Evolutionary conservation across 441 rosid species (phyloP), one percentile per base, ranked within the genome.

Genomic region (Isatis lusitanica): DNA sequence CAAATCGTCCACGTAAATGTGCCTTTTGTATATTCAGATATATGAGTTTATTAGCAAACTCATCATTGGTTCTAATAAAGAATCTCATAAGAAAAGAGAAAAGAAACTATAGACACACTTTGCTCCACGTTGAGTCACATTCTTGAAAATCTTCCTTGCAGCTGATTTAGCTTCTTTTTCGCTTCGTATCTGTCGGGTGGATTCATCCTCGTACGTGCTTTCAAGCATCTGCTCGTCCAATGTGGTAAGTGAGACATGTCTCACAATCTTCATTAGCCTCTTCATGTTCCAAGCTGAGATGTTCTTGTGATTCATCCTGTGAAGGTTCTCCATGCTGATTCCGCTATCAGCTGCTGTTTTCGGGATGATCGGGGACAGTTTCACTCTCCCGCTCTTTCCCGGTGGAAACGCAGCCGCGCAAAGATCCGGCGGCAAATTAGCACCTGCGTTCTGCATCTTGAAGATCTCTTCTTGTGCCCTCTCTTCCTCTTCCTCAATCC

Each of bases 161-260:
- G 97, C 97, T 70, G 83, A 83, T 75, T 86, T 94, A 4, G 98
- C 98, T 78, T 92, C 90, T n/a, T 70, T 63, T 73, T 92, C 98
- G 53, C 90, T 92, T 61, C 84, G 69, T 43, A 94, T 94, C 43
- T 85, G 78, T 8, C 79, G 76, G 1, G 87, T 67, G 13, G 85
- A 76, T 56, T 88, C 98, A 63, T 88, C 94, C 72, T 83, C 94
- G 15, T 12, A 16, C 7, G 77, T 50, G 0, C 64, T 40, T 30
- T 77, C 84, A 17, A 74, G 79, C 21, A 85, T 74, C 46, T 88
- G 90, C 71, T 94, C 96, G 33, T 88, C 94, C 67, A 87, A 66
- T 15, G 89, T 85, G 6, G 83, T 68, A n/a, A 79, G 70, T 1
- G 85, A 79, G 46, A 80, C 86, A 15, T 81, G 72, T 53, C 84